phyloP scores from a whole-genome alignment of 257 asterid species.

The Solanum chilense region DNA sequence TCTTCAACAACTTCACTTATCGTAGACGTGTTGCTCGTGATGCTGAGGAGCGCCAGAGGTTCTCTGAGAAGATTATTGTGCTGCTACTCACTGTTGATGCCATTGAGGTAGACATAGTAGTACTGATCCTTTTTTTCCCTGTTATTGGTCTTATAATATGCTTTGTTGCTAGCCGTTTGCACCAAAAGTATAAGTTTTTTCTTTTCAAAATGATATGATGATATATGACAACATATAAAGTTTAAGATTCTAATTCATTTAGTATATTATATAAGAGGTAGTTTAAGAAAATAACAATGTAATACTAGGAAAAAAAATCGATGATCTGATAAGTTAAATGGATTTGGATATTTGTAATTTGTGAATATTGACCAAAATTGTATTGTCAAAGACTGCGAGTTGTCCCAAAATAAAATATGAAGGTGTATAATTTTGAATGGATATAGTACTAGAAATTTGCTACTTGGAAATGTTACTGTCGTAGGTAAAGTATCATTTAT shows the following conservation, averaged over 20 bases:
- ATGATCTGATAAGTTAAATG: background rate
- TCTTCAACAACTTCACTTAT: constrained; percentile 88
- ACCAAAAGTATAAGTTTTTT: no score
- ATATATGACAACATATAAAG: background rate
- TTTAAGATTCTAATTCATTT: background rate
- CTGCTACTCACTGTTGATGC: constrained; percentile 92
- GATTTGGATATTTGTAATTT: background rate
- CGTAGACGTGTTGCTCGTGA: constrained; percentile 56
- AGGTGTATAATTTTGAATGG: background rate
- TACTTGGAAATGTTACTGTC: background rate
- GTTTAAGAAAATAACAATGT: background rate
- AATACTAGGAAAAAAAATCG: background rate
- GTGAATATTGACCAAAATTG: background rate
- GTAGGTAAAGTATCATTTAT: background rate
- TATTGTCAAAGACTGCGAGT: background rate
- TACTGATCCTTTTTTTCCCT: background rate
- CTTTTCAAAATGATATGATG: background rate
- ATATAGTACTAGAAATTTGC: background rate
- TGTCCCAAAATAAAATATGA: background rate
- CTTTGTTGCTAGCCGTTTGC: background rate
- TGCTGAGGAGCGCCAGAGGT: constrained; percentile 84
- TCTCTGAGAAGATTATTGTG: constrained; percentile 82
- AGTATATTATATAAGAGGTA: background rate
- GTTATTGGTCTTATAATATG: background rate
- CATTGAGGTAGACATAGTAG: constrained; percentile 50